Base-by-base conservation (phyloP, 1,139 yeast genomes). In the Pichia sorboxylosa region DNA sequence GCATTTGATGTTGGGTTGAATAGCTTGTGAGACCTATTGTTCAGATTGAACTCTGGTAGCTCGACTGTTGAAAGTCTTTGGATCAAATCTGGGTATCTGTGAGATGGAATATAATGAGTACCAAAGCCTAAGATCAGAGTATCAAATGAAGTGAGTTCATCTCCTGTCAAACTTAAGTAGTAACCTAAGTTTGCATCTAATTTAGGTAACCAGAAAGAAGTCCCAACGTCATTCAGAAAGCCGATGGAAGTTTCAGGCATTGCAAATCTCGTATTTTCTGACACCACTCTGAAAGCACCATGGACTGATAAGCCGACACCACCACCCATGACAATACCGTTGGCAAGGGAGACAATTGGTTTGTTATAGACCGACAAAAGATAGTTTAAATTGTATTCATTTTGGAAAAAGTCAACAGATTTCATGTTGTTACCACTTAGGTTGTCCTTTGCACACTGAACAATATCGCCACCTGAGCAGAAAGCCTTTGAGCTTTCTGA, bases 181-280 rank as follows among this genome's bases (percentile, higher is more conserved):
- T 77, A 71, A 29, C 97, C 97, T 39, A 87, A 59, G 49, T 81
- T 73, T 39, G 83, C 84, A 49, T 81, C 90, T 41, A 85, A 59
- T 45, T 83, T 70, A 26, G 94, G 84, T 46, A 92, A 63, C 58
- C 87, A 87, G 58, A 82, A 87, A 6, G 94, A 75, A 26, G 93
- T 79, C 27, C 97, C 98, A 8, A 90, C 97, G 54, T 90, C 99
- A 8, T 95, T 94, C 62, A 83, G 82, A 55, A 87, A 84, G 0
- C 99, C 99, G 54, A 92, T 90, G 48, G 83, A 90, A 67, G 92
- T 80, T 57, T 90, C 98, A 5, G 98, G 98, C 98, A 90, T 92
- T 39, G 97, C 94, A 59, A 87, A 71, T 51, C 77, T 69, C 14
- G 97, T 87, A 49, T 71, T 70, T 49, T 90, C 97, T 24, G 95